phyloP scores from a whole-genome alignment of 164 flowering plant species.

The Aristolochia contorta region DNA sequence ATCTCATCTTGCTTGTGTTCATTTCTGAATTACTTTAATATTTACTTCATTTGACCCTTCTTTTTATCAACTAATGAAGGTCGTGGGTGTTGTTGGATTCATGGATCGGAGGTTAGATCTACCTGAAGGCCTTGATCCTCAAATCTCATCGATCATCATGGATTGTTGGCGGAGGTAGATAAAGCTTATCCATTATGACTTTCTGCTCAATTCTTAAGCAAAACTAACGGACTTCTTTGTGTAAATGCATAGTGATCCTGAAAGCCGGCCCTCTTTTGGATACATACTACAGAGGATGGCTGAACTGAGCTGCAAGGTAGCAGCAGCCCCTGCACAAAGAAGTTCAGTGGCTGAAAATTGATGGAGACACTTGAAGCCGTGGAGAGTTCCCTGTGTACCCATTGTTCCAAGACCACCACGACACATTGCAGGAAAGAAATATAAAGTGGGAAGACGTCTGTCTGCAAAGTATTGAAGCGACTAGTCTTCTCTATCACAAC shows the following conservation, averaged over 20 bases:
- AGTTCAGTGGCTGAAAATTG: background rate
- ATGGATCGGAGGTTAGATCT: conserved; percentile 75
- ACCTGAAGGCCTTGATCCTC: conserved; percentile 68
- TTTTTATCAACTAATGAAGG: conserved; percentile 25
- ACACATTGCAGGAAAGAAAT: too few species aligned
- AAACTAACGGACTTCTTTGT: background rate
- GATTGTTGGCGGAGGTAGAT: conserved; percentile 79
- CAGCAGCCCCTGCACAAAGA: conserved; percentile 8
- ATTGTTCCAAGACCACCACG: too few species aligned
- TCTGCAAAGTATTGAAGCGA: too few species aligned
- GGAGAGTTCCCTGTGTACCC: too few species aligned
- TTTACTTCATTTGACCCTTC: background rate
- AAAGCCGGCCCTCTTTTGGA: conserved; percentile 57
- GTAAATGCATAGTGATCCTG: conserved; percentile 36
- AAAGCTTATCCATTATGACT: background rate
- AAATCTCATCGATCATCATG: conserved; percentile 42
- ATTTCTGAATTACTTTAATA: background rate
- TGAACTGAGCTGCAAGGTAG: conserved; percentile 13
- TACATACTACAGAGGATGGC: conserved; percentile 44
- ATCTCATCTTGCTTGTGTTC: background rate
- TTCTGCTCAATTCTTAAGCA: background rate
- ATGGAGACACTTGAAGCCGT: background rate
- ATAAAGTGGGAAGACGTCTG: too few species aligned
- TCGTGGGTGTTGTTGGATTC: conserved; percentile 85
- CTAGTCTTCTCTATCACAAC: too few species aligned